phyloP scores from a whole-genome alignment of 2,329 filamentous ascomycete genomes.

The Sclerotinia trifoliorum region DNA sequence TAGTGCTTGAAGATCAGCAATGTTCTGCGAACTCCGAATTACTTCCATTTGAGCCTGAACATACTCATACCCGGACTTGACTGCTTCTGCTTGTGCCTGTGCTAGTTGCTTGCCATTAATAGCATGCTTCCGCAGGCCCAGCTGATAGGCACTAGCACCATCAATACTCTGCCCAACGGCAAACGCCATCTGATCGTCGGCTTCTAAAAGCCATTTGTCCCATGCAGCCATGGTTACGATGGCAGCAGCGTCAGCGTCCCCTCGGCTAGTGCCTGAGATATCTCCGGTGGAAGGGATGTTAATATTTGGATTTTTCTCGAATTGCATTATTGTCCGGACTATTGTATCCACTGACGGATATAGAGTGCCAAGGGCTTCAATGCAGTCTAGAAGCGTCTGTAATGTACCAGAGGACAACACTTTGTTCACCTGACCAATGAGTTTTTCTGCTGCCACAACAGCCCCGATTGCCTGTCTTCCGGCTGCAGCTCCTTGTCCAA shows the following conservation, averaged over 20 bases:
- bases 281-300: constrained; percentile 3
- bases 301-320: constrained; percentile 3
- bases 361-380: constrained; percentile 10
- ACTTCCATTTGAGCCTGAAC: constrained; percentile 17
- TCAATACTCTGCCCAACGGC: neutral
- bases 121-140: constrained; percentile 11
- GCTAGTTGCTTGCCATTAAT: constrained; percentile 17
- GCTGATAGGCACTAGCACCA: constrained; percentile 3
- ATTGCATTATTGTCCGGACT: neutral
- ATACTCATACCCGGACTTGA: constrained; percentile 10
- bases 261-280: constrained; percentile 7
- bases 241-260: constrained; percentile 1
- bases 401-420: constrained; percentile 15
- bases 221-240: constrained; percentile 13
- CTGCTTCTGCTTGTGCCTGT: constrained; percentile 13
- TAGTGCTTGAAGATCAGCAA: neutral
- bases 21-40: neutral
- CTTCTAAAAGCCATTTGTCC: constrained; percentile 12
- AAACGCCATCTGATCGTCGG: constrained; percentile 3
- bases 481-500: neutral
- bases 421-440: neutral
- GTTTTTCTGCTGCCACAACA: constrained; percentile 3
- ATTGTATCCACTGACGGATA: constrained; percentile 6
- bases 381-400: constrained; percentile 5
- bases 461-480: constrained; percentile 14